Base-by-base conservation (phyloP, 129 eudicot genomes). In the Glebionis coronaria region DNA sequence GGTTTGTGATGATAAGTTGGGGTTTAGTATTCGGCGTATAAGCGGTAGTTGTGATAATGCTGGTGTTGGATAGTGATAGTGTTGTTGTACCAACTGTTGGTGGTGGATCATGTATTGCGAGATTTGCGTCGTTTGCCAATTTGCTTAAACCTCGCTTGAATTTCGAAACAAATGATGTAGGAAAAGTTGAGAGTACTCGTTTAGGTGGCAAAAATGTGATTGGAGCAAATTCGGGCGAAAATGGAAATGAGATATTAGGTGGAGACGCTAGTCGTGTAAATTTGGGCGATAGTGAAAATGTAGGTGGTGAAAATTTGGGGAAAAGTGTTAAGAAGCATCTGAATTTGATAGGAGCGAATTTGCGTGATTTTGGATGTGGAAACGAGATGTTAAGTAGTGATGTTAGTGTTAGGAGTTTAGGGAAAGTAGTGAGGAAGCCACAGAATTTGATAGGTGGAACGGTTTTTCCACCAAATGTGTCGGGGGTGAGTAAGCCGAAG, bases 381-480 rank as follows among this genome's bases (percentile, higher is more conserved):
- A 75, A 69, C 67, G 78, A 69, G 45, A 58, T 52, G 49, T 49
- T 40, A 75, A 69, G 79, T 54, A 64, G 83, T n/a, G n/a, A n/a
- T n/a, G n/a, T n/a, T n/a, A n/a, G n/a, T n/a, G n/a, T n/a, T n/a
- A n/a, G n/a, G n/a, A n/a, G n/a, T n/a, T n/a, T n/a, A n/a, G n/a
- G n/a, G n/a, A n/a, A n/a, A n/a, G n/a, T n/a, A n/a, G n/a, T 63
- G 68, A 80, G 66, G 78, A 88, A 71, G 16, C 83, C 71, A 29
- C 84, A 86, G 20, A 85, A 86, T 77, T 66, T 79, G 75, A 88
- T 93, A 60, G 86, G 92, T 9, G 66, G 66, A 20, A 31, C 70
- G 67, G 75, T 61, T 46, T 23, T 52, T n/a, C n/a, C n/a, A 38
- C 60, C 73, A 21, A 6, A 58, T 0, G 35, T 11, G 66, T 68